phyloP scores from a whole-genome alignment of 1,284 basidiomycete genomes.

The Gymnopus androsaceus region DNA sequence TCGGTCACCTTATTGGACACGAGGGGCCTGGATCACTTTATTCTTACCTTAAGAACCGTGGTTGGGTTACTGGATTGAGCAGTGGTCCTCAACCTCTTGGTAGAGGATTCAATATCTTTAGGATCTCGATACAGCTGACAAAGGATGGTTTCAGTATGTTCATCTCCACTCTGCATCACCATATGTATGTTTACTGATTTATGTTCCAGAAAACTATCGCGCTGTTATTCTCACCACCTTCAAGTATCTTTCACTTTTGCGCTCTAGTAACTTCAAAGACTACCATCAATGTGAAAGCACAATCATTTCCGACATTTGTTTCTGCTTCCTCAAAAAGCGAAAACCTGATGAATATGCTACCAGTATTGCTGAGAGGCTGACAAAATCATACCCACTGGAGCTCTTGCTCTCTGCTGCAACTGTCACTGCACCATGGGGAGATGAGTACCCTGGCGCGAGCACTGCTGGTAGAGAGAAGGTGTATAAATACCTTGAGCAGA shows the following conservation, averaged over 20 bases:
- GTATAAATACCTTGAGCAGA: slow-evolving; percentile 60
- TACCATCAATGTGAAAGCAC: slow-evolving; percentile 84
- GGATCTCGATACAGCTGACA: slow-evolving; percentile 82
- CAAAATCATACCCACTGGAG: slow-evolving; percentile 81
- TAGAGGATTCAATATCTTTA: slow-evolving; percentile 89
- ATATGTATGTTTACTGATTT: slow-evolving; percentile 14
- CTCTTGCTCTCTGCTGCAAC: slow-evolving; percentile 76
- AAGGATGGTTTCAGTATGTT: slow-evolving; percentile 81
- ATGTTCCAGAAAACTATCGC: slow-evolving; percentile 70
- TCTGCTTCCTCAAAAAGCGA: slow-evolving; percentile 88
- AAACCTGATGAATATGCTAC: slow-evolving; percentile 83
- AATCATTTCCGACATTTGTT: slow-evolving; percentile 74
- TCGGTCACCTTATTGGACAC: slow-evolving; percentile 91
- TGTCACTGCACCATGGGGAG: slow-evolving; percentile 73
- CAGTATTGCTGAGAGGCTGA: slow-evolving; percentile 76
- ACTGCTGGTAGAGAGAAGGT: slow-evolving; percentile 52
- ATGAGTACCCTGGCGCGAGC: slow-evolving; percentile 44
- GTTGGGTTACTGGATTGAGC: slow-evolving; percentile 86
- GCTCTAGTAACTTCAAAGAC: slow-evolving; percentile 62
- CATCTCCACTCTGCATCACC: slow-evolving; percentile 1
- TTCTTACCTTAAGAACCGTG: slow-evolving; percentile 89
- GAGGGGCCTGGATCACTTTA: slow-evolving; percentile 95
- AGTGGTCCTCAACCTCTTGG: slow-evolving; percentile 76
- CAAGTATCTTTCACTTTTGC: slow-evolving; percentile 88
- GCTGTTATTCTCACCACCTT: slow-evolving; percentile 75